These are phyloP conservation scores for Psilocybe sp. DNA, from an alignment of 768 basidiomycete species.

Conservation along the genomic window DNA sequence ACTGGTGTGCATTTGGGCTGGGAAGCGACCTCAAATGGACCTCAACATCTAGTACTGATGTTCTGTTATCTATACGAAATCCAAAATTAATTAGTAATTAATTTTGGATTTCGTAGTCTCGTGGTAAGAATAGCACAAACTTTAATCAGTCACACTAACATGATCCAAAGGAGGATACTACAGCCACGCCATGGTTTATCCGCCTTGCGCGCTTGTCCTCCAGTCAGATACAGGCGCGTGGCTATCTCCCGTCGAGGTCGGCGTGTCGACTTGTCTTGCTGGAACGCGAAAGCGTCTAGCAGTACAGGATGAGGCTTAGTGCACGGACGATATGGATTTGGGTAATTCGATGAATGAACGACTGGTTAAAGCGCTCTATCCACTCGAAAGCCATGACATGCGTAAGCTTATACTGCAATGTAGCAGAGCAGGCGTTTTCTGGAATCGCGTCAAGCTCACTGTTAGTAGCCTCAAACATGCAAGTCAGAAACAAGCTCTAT, in stretches of 20 bases:
- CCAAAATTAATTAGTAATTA: too few relatives aligned
- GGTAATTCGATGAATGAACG: conserved; percentile 58
- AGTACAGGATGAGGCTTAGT: conserved; percentile 10
- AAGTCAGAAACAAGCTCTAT: too few relatives aligned
- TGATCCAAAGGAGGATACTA: conserved; percentile 52
- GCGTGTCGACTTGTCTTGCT: conserved; percentile 64
- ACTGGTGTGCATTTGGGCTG: too few relatives aligned
- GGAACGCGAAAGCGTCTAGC: conserved; percentile 51
- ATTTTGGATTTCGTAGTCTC: too few relatives aligned
- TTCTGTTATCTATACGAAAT: conserved; percentile 70
- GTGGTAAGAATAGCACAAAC: conserved; percentile 44
- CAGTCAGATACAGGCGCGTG: conserved; percentile 56
- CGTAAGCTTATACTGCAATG: conserved; percentile 62
- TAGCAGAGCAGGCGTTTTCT: conserved; percentile 75
- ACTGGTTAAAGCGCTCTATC: conserved; percentile 60
- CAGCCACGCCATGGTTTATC: conserved; percentile 70
- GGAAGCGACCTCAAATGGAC: too few relatives aligned
- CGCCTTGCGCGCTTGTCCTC: conserved; percentile 55
- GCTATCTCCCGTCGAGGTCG: conserved; percentile 53
- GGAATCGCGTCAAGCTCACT: conserved; percentile 50
- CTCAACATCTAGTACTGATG: too few relatives aligned
- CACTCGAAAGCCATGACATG: conserved; percentile 60
- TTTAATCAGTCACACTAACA: conserved; percentile 57
- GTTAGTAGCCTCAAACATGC: too few relatives aligned
- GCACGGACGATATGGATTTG: conserved; percentile 20